A percentile compares a stretch with the other conserved stretches of the same genome.
phyloP scores from a whole-genome alignment of 2,329 filamentous ascomycete genomes.

The Erysiphe neolycopersici region DNA sequence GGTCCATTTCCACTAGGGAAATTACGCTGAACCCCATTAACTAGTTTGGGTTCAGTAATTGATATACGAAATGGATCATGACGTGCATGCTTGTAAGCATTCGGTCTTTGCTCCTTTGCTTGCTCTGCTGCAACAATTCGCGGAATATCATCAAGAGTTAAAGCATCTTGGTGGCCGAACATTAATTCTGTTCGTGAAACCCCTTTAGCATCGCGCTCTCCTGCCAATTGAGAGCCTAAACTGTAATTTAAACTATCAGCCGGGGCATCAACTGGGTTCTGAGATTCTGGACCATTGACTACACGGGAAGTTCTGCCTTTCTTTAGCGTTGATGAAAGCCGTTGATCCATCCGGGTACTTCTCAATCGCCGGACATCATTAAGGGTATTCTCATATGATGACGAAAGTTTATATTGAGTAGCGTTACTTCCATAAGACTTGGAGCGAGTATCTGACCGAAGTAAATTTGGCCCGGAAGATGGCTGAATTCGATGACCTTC shows the following conservation, averaged over 20 bases:
- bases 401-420: slow-evolving; percentile 32
- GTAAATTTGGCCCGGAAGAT: slow-evolving; percentile 24
- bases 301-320: slow-evolving; percentile 77
- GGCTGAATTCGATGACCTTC: slow-evolving; percentile 30
- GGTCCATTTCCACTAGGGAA: slow-evolving; percentile 29
- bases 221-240: slow-evolving; percentile 48
- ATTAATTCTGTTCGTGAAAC: slow-evolving; percentile 53
- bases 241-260: slow-evolving; percentile 26
- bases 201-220: slow-evolving; percentile 44
- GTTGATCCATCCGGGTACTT: slow-evolving; percentile 82
- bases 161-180: slow-evolving; percentile 69
- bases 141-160: slow-evolving; percentile 89
- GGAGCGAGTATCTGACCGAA: slow-evolving; percentile 41
- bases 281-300: slow-evolving; percentile 61
- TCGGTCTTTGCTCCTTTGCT: slow-evolving; percentile 66
- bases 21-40: slow-evolving; percentile 42
- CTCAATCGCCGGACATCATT: slow-evolving; percentile 80
- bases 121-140: slow-evolving; percentile 90
- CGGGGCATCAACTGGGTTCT: slow-evolving; percentile 39
- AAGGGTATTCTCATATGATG: slow-evolving; percentile 81
- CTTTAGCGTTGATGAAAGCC: slow-evolving; percentile 75
- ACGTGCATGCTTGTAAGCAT: slow-evolving; percentile 49
- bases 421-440: slow-evolving; percentile 43
- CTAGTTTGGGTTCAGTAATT: slow-evolving; percentile 33
- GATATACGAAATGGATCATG: slow-evolving; percentile 35